Base-by-base conservation (phyloP, 768 basidiomycete genomes). In the Mycena epipterygia region DNA sequence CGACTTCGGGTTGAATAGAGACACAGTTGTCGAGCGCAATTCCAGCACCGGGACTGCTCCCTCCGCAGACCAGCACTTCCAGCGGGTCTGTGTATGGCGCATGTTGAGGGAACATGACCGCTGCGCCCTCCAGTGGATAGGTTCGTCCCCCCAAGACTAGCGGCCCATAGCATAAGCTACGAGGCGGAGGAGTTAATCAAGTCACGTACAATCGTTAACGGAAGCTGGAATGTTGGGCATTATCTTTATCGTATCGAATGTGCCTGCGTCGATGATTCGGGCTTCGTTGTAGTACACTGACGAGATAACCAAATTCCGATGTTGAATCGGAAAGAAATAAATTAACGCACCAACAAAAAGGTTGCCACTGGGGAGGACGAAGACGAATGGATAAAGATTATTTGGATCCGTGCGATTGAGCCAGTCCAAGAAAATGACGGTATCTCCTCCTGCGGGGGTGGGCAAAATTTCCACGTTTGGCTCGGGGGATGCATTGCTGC, bases 281-380 rank as follows among this genome's bases (percentile, higher is more conserved):
- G 93, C 94, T 78, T 95, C 91, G 70, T 95, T 95, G 81, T 90
- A 94, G 75, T 95, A 94, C 0, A 85, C 92, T 93, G 67, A 11
- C 4, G 21, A 41, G 19, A 61, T 32, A 67, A 58, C 44, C 11
- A 27, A 33, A 33, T 21, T 19, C 39, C 25, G 17, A 35, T 23
- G n/a, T 27, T 53, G 42, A 59, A 41, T 14, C 17, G 44, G 19
- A 21, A 25, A 17, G 30, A 5, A 5, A n/a, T 41, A 5, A 5
- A n/a, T 41, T 37, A 13, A 81, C 88, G 58, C 57, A 92, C 93
- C 91, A 44, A 92, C 85, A 76, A 95, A 94, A 74, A 95, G 81
- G 37, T 86, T 85, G 2, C 88, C 88, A 51, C 90, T 90, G 0
- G 94, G 93, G 19, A 95, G 85, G 9, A 94, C 85, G 62, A 91